These are phyloP conservation scores for Jaenimonas drosophilae DNA, from an alignment of 208 protist genomes.

Conservation along the genomic window DNA sequence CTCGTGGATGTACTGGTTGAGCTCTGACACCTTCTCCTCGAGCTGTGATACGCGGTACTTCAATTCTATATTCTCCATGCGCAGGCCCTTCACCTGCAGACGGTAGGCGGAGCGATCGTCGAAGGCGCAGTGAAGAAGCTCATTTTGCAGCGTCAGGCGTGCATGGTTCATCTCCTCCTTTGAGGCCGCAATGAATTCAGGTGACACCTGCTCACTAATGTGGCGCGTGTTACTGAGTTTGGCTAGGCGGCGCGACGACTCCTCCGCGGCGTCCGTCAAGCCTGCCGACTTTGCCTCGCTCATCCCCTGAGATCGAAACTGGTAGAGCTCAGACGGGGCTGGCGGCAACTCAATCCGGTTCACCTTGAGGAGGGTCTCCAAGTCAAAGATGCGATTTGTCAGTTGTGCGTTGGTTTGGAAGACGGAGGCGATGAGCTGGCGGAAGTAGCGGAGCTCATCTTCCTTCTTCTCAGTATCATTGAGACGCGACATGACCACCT, in stretches of 20 bases:
- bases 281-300: too few relatives aligned
- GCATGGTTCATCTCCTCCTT: constrained; percentile 39
- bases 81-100: constrained; percentile 42
- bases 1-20: constrained; percentile 62
- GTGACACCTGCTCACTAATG: constrained; percentile 15
- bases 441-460: constrained; percentile 57
- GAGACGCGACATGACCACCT: constrained; percentile 38
- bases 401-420: constrained; percentile 63
- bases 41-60: constrained; percentile 20
- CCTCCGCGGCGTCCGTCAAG: too few relatives aligned
- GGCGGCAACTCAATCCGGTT: constrained; percentile 51
- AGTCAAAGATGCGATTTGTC: constrained; percentile 41
- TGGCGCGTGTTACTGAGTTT: neutral
- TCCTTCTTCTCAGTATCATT: constrained; percentile 57
- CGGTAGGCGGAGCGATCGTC: constrained; percentile 61
- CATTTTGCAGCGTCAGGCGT: constrained; percentile 47
- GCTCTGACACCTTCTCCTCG: constrained; percentile 28
- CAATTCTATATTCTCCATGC: constrained; percentile 33
- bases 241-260: too few relatives aligned
- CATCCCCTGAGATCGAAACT: too few relatives aligned
- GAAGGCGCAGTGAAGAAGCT: constrained; percentile 59
- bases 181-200: constrained; percentile 46
- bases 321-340: constrained; percentile 21
- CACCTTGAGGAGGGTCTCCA: constrained; percentile 29
- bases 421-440: constrained; percentile 62